phyloP scores from a whole-genome alignment of 345 rosid species.

The Melastoma malabathricum region DNA sequence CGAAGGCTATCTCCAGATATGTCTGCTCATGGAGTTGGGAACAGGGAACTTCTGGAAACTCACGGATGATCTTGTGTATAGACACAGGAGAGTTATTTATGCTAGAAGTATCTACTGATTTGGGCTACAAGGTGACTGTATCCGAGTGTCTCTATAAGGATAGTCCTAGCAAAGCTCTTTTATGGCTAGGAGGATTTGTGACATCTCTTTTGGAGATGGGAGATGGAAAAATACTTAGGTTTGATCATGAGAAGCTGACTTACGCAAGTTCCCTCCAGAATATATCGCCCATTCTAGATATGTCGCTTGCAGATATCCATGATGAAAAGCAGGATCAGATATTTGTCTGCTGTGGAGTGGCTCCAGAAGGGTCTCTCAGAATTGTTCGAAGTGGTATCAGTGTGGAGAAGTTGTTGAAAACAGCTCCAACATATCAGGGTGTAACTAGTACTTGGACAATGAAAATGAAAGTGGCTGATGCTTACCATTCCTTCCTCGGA shows the following conservation, averaged over 20 bases:
- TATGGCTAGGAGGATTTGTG: conserved; percentile 79
- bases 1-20: conserved; percentile 39
- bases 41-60: conserved; percentile 40
- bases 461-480: conserved; percentile 55
- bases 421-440: conserved; percentile 86
- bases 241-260: conserved; percentile 51
- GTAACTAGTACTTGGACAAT: conserved; percentile 87
- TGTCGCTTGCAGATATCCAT: conserved; percentile 73
- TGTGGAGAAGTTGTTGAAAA: conserved; percentile 74
- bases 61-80: conserved; percentile 68
- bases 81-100: conserved; percentile 81
- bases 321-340: conserved; percentile 84
- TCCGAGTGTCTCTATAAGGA: conserved; percentile 78
- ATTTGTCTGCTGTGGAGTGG: conserved; percentile 91
- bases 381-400: conserved; percentile 72
- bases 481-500: conserved; percentile 85
- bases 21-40: conserved; percentile 96
- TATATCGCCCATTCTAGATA: conserved; percentile 86
- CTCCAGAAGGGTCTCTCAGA: conserved; percentile 95
- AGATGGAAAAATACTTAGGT: conserved; percentile 73
- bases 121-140: conserved; percentile 37
- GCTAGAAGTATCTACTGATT: conserved; percentile 50
- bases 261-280: conserved; percentile 60
- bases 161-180: conserved; percentile 65
- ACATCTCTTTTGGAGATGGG: conserved; percentile 86